Base-by-base conservation (phyloP, 1,139 yeast genomes). In the Suhomyces wounanorum region DNA sequence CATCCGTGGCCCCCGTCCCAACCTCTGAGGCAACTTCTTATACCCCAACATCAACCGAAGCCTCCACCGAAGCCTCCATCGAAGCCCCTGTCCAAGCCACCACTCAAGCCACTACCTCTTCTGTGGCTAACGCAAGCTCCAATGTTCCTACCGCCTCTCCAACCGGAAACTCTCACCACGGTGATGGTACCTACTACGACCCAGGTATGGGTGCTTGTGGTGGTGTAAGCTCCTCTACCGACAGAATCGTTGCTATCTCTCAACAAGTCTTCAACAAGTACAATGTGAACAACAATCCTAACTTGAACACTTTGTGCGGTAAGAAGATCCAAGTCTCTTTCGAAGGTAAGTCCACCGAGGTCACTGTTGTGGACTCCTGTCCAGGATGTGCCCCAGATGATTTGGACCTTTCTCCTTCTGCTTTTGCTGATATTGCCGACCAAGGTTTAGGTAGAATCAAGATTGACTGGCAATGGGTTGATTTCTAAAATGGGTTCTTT, bases 201-300 rank as follows among this genome's bases (percentile, higher is more conserved):
- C 68, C 82, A 28, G 87, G 84, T 21, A 67, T 83, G 52, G 89
- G 88, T 50, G 83, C 89, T 28, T 84, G 89, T 69, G 89, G 89
- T 44, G 53, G 58, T 51, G 67, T 72, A 54, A 77, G 66, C 69
- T 48, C 70, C 28, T 83, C 77, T 57, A 42, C 72, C 23, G 88
- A 84, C 60, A 67, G 66, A 57, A 76, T 84, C 57, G 77, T 72
- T 31, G 81, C 80, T 39, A 61, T 76, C 47, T 72, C 79, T 31
- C 69, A 71, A 51, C 56, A 61, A 43, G 62, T 73, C 52, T 75
- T 62, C 53, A 73, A 73, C 53, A 59, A 65, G 42, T 60, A 68
- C 53, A 63, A 64, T 48, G 63, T 66, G 23, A 62, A 62, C 51
- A 70, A 68, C 39, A 73, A 75, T 64, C 72, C 79, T 16, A 76